Evolutionary conservation across 306 rosid genomes (phyloP), one percentile per base, ranked within the genome.

Genomic region (Casuarina equisetifolia): DNA sequence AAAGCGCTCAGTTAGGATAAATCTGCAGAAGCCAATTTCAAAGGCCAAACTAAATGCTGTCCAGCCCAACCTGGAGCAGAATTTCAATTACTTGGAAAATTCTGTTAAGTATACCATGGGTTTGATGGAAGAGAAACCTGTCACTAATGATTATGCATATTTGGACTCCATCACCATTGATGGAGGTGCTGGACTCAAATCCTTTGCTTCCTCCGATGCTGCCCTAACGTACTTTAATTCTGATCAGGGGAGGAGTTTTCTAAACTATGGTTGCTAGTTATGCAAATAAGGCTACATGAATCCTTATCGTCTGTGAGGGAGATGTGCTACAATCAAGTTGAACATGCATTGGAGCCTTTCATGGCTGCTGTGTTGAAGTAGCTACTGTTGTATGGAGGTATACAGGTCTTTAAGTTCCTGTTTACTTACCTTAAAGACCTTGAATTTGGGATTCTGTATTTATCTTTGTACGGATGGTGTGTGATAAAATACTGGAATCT

Each of bases 281-380:
- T 91, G 97, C 91, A 95, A 95, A 95, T 91, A 95, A 92, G 87
- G 91, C 93, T 85, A 84, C 93, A 90, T 83, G 94, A 91, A 72
- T 86, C 76, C 77, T 86, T 80, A 46, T 74, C 40, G 52, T 67
- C 70, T 32, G 77, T 52, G 78, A 81, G 73, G 91, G 44, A 77
- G 84, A 74, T 79, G 89, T 25, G 32, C 32, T 52, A 16, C 69
- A 63, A 81, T 72, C 78, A 80, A 79, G 80, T 49, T 76, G 78
- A 72, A 68, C 80, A 11, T 78, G 10, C 82, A 76, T 69, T 54
- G 72, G 84, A 38, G 79, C 85, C 73, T 80, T 79, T 75, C 51
- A 66, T 73, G 86, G 83, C 78, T 82, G 83, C 74, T 74, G 70
- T 73, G 72, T 17, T 70, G 80, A 86, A 84, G 90, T 88, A 84